Evolutionary conservation across 257 asterid genomes (phyloP).

Genomic region (Nicotiana paniculata): DNA sequence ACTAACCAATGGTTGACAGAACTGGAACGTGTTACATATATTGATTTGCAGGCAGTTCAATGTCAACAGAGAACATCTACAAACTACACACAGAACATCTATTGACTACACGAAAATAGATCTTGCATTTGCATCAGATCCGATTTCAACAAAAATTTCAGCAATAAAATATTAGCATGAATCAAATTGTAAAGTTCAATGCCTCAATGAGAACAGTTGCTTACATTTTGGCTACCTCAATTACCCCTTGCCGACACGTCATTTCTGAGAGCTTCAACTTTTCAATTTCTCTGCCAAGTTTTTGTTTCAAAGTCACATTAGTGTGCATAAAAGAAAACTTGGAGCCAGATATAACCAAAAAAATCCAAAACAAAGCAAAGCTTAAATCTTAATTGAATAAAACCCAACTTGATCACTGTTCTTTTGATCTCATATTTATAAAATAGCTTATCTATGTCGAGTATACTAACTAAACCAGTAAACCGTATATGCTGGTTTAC

Average conservation of each 20-base stretch:
- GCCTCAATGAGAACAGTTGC: conserved; percentile 20
- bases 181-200: background rate
- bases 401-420: background rate
- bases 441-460: background rate
- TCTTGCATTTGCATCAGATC: background rate
- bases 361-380: background rate
- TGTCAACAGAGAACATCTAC: background rate
- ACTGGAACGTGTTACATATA: background rate
- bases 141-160: background rate
- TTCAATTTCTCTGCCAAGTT: conserved; percentile 68
- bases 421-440: background rate
- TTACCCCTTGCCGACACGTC: conserved; percentile 92
- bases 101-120: background rate
- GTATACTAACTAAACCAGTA: background rate
- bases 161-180: background rate
- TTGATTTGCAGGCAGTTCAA: background rate
- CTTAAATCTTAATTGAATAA: background rate
- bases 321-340: conserved; percentile 8
- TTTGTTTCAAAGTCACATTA: conserved; percentile 6
- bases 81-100: background rate
- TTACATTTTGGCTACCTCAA: conserved; percentile 95
- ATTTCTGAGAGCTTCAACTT: conserved; percentile 86
- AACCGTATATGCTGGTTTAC: background rate
- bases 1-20: background rate
- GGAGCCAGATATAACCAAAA: background rate